A percentile compares a stretch with the other conserved stretches of the same genome.
These are phyloP conservation scores for Didymella exigua DNA, from an alignment of 2,329 filamentous ascomycete genomes.

Conservation along the genomic window DNA sequence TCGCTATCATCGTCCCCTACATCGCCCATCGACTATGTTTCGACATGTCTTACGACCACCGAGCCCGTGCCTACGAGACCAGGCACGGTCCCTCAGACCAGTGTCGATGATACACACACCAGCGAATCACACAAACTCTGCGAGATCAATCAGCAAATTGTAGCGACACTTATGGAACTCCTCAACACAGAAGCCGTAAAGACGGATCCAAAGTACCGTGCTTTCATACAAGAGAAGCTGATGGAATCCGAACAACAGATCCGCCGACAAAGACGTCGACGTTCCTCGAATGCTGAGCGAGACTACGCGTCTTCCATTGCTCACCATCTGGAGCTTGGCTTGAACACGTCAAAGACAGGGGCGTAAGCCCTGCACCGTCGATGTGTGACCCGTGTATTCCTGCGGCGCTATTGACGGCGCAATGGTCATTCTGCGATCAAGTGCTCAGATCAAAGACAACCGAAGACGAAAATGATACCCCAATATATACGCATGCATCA, in stretches of 20 bases:
- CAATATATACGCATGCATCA: conserved; percentile 9
- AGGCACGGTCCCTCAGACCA: conserved; percentile 24
- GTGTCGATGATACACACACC: conserved; percentile 41
- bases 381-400: not conserved
- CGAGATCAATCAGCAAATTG: conserved; percentile 60
- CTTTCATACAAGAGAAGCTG: conserved; percentile 58
- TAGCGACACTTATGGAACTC: conserved; percentile 59
- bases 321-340: conserved; percentile 40
- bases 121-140: conserved; percentile 55
- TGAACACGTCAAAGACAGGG: conserved; percentile 39
- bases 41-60: conserved; percentile 32
- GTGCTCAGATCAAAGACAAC: conserved; percentile 38
- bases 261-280: conserved; percentile 49
- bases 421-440: conserved; percentile 37
- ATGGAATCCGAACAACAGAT: conserved; percentile 61
- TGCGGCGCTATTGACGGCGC: conserved; percentile 18
- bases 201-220: conserved; percentile 52
- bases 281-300: conserved; percentile 43
- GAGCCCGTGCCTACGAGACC: conserved; percentile 31
- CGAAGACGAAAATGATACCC: conserved; percentile 16
- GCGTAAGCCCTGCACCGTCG: conserved; percentile 13
- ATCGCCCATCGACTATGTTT: conserved; percentile 29
- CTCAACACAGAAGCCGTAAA: conserved; percentile 59
- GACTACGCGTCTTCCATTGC: conserved; percentile 46
- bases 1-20: conserved; percentile 44